These are phyloP conservation scores for Ceratonia siliqua DNA, from an alignment of 306 rosid genomes.

Conservation along the genomic window DNA sequence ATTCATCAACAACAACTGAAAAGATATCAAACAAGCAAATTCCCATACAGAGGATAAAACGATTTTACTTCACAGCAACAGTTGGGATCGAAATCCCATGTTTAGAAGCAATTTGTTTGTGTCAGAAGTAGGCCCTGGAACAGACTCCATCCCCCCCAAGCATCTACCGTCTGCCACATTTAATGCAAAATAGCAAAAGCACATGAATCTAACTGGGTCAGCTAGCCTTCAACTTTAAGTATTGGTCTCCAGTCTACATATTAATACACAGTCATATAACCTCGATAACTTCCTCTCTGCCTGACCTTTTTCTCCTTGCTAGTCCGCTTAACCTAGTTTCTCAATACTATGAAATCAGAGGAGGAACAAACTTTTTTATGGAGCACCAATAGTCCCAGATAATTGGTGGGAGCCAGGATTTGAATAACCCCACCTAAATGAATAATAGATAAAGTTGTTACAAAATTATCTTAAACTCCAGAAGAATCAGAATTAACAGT, in stretches of 20 bases:
- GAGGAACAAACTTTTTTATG: neutral
- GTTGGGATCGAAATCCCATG: constrained; percentile 81
- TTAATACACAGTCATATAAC: constrained; percentile 1
- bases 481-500: neutral
- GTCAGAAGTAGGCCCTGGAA: constrained; percentile 87
- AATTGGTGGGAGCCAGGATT: constrained; percentile 83
- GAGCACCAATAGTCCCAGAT: too few species aligned
- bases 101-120: constrained; percentile 74
- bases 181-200: constrained; percentile 20
- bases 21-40: constrained; percentile 51
- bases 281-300: neutral
- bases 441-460: constrained; percentile 34
- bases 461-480: neutral
- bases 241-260: neutral
- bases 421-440: constrained; percentile 92
- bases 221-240: neutral
- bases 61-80: constrained; percentile 69
- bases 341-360: constrained; percentile 13
- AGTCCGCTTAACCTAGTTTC: neutral
- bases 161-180: constrained; percentile 80
- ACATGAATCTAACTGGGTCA: constrained; percentile 13
- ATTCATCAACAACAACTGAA: constrained; percentile 82
- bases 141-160: constrained; percentile 94
- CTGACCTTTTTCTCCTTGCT: neutral
- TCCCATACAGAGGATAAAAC: neutral